Percentiles rank a stretch among this genome's conserved stretches.
These are phyloP conservation scores for Botrytis medusae DNA, from an alignment of 2,329 filamentous ascomycete species.

Conservation along the genomic window DNA sequence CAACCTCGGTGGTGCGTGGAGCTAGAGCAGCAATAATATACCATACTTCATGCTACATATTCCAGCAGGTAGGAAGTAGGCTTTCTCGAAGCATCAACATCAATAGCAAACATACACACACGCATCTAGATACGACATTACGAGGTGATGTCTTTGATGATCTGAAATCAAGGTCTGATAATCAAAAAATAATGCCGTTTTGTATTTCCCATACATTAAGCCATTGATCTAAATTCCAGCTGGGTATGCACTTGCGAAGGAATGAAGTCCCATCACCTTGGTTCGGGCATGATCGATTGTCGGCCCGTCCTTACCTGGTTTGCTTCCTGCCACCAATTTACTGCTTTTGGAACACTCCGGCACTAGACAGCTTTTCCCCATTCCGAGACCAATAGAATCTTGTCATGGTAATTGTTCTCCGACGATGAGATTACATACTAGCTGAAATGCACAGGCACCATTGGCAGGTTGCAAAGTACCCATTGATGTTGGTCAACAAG, in stretches of 20 bases:
- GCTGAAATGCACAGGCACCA: neutral
- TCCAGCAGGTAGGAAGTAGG: neutral
- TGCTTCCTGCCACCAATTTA: conserved; percentile 18
- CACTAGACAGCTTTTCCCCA: neutral
- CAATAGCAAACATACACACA: neutral
- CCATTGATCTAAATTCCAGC: neutral
- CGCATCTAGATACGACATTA: neutral
- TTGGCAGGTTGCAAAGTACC: neutral
- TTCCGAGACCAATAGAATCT: neutral
- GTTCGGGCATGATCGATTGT: conserved; percentile 21
- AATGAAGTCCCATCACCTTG: conserved; percentile 17
- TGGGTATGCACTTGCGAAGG: neutral
- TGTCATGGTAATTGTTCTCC: neutral
- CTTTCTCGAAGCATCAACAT: neutral
- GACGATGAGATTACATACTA: neutral
- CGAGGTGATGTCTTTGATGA: neutral
- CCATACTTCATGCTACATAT: neutral
- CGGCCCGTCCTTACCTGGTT: conserved; percentile 4
- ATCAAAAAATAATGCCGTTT: neutral
- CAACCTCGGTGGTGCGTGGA: neutral
- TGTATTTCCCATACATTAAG: neutral
- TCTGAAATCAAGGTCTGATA: neutral
- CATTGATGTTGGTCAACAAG: neutral
- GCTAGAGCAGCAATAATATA: neutral
- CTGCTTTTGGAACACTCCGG: neutral